Percentiles rank a stretch among this genome's conserved stretches.
Evolutionary conservation across 495 filamentous ascomycete species (phyloP).

Genomic region (Sordaria brevicollis): DNA sequence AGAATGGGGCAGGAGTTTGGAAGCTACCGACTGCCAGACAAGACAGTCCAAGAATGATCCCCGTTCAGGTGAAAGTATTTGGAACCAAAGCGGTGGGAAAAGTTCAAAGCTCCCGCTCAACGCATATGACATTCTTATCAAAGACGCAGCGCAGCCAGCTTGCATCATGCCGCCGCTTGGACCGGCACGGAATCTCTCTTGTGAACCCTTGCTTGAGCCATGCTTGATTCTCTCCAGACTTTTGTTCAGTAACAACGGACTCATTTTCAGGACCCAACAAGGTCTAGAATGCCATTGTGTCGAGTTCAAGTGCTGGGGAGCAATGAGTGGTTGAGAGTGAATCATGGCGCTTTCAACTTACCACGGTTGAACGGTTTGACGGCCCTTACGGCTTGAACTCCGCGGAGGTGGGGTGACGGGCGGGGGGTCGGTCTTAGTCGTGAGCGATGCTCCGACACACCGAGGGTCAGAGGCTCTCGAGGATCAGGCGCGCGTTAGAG

Average conservation of each 20-base stretch:
- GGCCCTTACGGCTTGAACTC: neutral
- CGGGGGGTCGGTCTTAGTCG: neutral
- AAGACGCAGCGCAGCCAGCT: neutral
- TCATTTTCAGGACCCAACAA: neutral
- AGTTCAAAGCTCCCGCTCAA: neutral
- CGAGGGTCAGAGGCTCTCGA: neutral
- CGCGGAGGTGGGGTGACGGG: neutral
- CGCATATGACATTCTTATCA: neutral
- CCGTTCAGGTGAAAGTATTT: neutral
- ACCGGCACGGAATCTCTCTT: neutral
- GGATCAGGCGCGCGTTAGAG: conserved; percentile 19
- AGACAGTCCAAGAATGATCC: neutral
- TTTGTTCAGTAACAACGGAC: neutral
- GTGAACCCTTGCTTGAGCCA: neutral
- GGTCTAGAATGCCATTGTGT: conserved; percentile 3
- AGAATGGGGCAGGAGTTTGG: neutral
- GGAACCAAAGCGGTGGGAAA: neutral
- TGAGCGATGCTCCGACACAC: neutral
- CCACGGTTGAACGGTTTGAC: neutral
- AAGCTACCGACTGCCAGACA: neutral
- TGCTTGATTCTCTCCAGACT: neutral
- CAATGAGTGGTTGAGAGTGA: conserved; percentile 10
- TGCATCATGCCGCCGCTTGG: neutral
- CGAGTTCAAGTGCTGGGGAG: conserved; percentile 5
- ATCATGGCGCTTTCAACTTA: conserved; percentile 9